Evolutionary conservation across 2,329 filamentous ascomycete species (phyloP), one percentile per base, ranked within the genome.

Genomic region (Alternaria ventricosa): DNA sequence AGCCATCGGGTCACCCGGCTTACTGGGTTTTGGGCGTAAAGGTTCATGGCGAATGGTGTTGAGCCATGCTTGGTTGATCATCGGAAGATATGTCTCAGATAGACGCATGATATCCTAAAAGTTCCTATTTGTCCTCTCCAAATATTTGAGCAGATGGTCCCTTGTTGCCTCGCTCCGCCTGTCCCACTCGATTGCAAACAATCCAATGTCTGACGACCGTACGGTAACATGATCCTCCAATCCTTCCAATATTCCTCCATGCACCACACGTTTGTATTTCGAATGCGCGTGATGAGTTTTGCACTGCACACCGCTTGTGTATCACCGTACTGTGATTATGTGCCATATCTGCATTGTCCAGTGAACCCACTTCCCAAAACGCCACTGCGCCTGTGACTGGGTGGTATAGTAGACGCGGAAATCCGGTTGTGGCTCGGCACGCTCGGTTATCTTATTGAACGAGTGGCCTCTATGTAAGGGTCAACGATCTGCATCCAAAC

Each of bases 1-100:
- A 9, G 41, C 11, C 30, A 51, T 51, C 55, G 55, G 55, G 55
- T 57, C 41, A 36, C 23, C 55, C 55, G 41, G n/a, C 27, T 51
- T 30, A 7, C 30, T 57, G 55, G 55, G 30, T 41, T 57, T 41
- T 30, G 18, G 28, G 44, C 49, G 49, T 15, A 51, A 51, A 22
- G 18, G 49, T 13, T 36, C 6, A 53, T 25, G 30, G 49, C 30
- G 49, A 53, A 53, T 53, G 49, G 49, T 53, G 30, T 53, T 53
- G 28, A 30, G 30, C 49, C 49, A 36, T 13, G 13, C 30, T 41
- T 53, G 30, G 30, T 41, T 30, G 30, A 18, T 22, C 30, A 6
- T 36, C 30, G 30, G 49, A 53, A 36, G 15, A 13, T 20, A 41
- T 41, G 49, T 53, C 49, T 36, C 13, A 23, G 30, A n/a, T 36